These are phyloP conservation scores for Cladobotryum mycophilum DNA, from an alignment of 2,329 filamentous ascomycete species.

Conservation along the genomic window DNA sequence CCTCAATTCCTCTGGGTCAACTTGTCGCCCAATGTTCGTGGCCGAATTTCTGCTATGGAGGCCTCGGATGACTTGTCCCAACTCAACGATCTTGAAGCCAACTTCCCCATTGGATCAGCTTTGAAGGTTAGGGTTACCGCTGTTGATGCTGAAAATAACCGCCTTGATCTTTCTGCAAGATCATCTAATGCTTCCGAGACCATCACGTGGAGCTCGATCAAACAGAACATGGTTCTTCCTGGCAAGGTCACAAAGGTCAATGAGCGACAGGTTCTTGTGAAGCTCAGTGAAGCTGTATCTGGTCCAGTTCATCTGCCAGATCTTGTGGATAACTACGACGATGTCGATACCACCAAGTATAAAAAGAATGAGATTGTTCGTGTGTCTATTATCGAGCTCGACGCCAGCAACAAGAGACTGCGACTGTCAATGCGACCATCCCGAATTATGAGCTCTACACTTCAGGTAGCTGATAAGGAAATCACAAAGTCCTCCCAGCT, in stretches of 20 bases:
- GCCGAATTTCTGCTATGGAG: constrained; percentile 75
- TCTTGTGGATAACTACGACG: constrained; percentile 76
- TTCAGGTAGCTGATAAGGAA: constrained; percentile 75
- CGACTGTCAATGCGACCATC: constrained; percentile 79
- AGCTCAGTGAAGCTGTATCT: constrained; percentile 73
- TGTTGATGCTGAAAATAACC: constrained; percentile 66
- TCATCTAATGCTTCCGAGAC: constrained; percentile 42
- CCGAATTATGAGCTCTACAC: constrained; percentile 77
- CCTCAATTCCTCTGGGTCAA: constrained; percentile 84
- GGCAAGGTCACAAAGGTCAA: constrained; percentile 80
- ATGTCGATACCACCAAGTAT: constrained; percentile 68
- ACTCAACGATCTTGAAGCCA: constrained; percentile 65
- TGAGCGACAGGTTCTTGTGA: constrained; percentile 77
- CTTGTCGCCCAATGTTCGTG: constrained; percentile 79
- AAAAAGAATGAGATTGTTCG: constrained; percentile 82
- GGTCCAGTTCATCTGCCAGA: constrained; percentile 79
- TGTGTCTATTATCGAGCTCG: constrained; percentile 76
- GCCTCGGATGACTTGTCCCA: constrained; percentile 80
- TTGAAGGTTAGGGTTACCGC: constrained; percentile 71
- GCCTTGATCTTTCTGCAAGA: constrained; percentile 76
- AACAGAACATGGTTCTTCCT: constrained; percentile 73
- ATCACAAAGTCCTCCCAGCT: constrained; percentile 66
- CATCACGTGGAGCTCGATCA: constrained; percentile 64
- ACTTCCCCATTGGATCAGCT: constrained; percentile 88
- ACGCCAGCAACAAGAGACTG: constrained; percentile 77